These are phyloP conservation scores for Spathaspora boniae DNA, from an alignment of 805 yeast species.

Conservation along the genomic window DNA sequence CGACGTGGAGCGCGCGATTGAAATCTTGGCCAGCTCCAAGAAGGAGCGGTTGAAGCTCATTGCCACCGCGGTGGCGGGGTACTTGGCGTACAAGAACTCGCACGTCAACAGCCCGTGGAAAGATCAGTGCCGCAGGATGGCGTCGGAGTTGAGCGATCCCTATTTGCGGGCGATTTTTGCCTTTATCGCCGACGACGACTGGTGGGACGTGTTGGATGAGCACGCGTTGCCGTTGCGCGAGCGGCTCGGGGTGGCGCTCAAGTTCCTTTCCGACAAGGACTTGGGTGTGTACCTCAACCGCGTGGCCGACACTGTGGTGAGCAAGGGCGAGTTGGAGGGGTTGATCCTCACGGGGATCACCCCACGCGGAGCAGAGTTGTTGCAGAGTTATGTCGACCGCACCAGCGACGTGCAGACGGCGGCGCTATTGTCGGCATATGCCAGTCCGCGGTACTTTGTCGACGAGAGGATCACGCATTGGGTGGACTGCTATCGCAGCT, in stretches of 20 bases:
- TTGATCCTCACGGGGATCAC: constrained; percentile 89
- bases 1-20: constrained; percentile 75
- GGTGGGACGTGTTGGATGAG: constrained; percentile 95
- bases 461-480: constrained; percentile 75
- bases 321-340: constrained; percentile 87
- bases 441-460: constrained; percentile 76
- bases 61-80: constrained; percentile 93
- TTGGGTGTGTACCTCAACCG: constrained; percentile 67
- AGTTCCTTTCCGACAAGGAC: constrained; percentile 80
- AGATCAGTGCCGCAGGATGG: constrained; percentile 84
- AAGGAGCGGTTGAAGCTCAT: constrained; percentile 70
- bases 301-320: constrained; percentile 66
- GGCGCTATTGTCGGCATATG: constrained; percentile 73
- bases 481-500: constrained; percentile 64
- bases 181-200: constrained; percentile 86
- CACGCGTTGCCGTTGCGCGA: constrained; percentile 84
- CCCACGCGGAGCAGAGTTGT: constrained; percentile 71
- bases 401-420: constrained; percentile 93
- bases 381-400: constrained; percentile 84
- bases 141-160: constrained; percentile 86
- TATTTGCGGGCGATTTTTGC: constrained; percentile 91
- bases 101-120: constrained; percentile 78
- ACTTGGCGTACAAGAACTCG: constrained; percentile 60
- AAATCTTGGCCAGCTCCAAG: constrained; percentile 70
- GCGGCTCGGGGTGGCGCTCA: constrained; percentile 82